These are phyloP conservation scores for Apostasia shenzhenica DNA, from an alignment of 106 monocot species.

Conservation along the genomic window DNA sequence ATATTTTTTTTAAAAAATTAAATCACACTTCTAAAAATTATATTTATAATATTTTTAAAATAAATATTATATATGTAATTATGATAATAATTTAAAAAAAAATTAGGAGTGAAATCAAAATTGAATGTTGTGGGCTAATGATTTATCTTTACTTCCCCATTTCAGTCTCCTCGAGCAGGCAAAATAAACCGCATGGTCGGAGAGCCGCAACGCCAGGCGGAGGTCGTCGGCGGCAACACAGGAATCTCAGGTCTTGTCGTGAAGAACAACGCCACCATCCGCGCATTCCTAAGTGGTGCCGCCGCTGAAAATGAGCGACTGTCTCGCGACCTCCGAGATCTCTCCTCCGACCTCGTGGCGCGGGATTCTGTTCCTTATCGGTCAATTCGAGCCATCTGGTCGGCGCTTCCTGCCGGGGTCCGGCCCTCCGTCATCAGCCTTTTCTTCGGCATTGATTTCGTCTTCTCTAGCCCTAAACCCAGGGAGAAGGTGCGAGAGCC, in stretches of 20 bases:
- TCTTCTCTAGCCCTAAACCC: slow-evolving; percentile 55
- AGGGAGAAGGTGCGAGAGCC: slow-evolving; percentile 40
- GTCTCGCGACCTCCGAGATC: slow-evolving; percentile 31
- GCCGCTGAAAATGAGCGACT: slow-evolving; percentile 13
- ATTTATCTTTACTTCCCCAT: too few species aligned
- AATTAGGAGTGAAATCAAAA: too few species aligned
- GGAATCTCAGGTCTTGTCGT: slow-evolving; percentile 37
- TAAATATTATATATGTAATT: too few species aligned
- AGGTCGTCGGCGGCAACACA: slow-evolving; percentile 4
- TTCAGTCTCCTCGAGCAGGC: too few species aligned
- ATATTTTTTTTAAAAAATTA: too few species aligned
- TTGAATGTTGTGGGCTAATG: too few species aligned
- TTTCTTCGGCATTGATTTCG: slow-evolving; percentile 43
- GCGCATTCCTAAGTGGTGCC: slow-evolving; percentile 50
- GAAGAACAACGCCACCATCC: slow-evolving; percentile 37
- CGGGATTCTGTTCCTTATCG: slow-evolving; percentile 33
- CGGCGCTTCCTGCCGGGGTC: slow-evolving; percentile 21
- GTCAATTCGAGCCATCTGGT: slow-evolving; percentile 58
- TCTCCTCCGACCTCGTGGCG: slow-evolving; percentile 34
- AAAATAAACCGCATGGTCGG: slow-evolving; percentile 4
- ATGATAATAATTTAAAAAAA: too few species aligned
- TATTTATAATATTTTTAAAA: too few species aligned
- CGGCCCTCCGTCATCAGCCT: slow-evolving; percentile 54
- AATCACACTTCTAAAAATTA: too few species aligned
- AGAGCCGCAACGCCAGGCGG: background rate